A percentile compares a stretch with the other conserved stretches of the same genome.
Evolutionary conservation across 148 eudicot genomes (phyloP).

Genomic region (Diospyros lotus): DNA sequence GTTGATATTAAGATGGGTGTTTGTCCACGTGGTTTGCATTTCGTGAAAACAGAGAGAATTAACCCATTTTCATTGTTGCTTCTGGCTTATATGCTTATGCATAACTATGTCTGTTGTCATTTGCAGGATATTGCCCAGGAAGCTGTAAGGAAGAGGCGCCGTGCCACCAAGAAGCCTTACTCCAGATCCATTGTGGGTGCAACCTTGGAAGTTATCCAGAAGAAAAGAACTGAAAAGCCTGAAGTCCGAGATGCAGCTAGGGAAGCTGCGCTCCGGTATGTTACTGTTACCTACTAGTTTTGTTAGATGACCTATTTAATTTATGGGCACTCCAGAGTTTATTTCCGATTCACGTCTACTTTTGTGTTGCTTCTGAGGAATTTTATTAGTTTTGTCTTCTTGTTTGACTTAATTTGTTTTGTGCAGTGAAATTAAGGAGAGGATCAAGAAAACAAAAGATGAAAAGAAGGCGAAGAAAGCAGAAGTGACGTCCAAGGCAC

Average conservation of each 20-base stretch:
- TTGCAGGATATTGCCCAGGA: slow-evolving; percentile 27
- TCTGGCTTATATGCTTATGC: too few species aligned
- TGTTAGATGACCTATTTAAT: too few species aligned
- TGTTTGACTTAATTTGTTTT: not conserved
- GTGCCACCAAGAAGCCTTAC: slow-evolving; percentile 29
- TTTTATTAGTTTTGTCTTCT: not conserved
- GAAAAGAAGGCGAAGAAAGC: slow-evolving; percentile 38
- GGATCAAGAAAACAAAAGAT: slow-evolving; percentile 31
- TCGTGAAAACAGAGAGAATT: too few species aligned
- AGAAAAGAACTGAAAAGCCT: slow-evolving; percentile 28
- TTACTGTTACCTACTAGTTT: not conserved
- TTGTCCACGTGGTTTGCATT: too few species aligned
- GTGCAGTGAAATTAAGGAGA: slow-evolving; percentile 34
- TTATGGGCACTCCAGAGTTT: not conserved
- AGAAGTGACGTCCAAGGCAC: slow-evolving; percentile 24
- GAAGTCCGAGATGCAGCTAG: slow-evolving; percentile 37
- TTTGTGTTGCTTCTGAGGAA: not conserved
- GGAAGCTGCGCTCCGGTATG: slow-evolving; percentile 26
- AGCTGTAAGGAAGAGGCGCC: slow-evolving; percentile 28
- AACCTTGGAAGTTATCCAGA: slow-evolving; percentile 33
- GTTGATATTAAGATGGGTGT: too few species aligned
- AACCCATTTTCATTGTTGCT: too few species aligned
- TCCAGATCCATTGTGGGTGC: slow-evolving; percentile 39
- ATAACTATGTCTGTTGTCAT: not conserved
- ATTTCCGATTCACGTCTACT: not conserved